Evolutionary conservation across 371 early-diverging fungal species (phyloP), one percentile per base, ranked within the genome.

Genomic region (Enterospora canceri): DNA sequence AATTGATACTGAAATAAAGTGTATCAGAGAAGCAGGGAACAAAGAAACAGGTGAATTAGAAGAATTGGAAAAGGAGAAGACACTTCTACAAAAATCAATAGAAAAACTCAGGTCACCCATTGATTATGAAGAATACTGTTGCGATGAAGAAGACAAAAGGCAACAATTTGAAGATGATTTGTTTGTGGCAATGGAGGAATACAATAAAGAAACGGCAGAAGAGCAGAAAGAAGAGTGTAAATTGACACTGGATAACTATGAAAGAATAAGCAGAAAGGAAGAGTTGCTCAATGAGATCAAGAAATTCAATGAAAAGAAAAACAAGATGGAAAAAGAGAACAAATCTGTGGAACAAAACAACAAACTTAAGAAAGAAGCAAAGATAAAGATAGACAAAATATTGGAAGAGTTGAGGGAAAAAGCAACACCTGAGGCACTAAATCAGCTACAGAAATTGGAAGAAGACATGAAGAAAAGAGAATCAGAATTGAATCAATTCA

Each of bases 401-500:
- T 46, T 60, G 4, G n/a, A 53, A 5, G 46, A 48, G 16, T 60
- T 46, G n/a, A 48, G 4, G 23, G 3, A 34, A 29, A 15, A 34
- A 40, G 40, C 40, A 12, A 8, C 30, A 58, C 32, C 32, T 31
- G 58, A 58, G 4, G 29, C 15, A 18, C n/a, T 58, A 12, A 4
- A 12, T 30, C 12, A 50, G 19, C 58, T 31, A 54, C 8, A 40
- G n/a, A 12, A n/a, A 29, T 40, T 57, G 70, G 76, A 82, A 16
- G 91, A 92, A 76, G 78, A 80, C 0, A 85, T 88, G 62, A 73
- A 86, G 58, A 90, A 88, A 74, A 91, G 90, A 40, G 40, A 40
- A 40, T 12, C 8, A 51, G 84, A 87, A 66, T 83, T 94, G 26
- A 83, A 84, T 48, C 30, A 55, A 18, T 47, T 72, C 3, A 62